phyloP scores from a whole-genome alignment of 371 early-diverging fungal genomes.

The Haplosporangium sp. region DNA sequence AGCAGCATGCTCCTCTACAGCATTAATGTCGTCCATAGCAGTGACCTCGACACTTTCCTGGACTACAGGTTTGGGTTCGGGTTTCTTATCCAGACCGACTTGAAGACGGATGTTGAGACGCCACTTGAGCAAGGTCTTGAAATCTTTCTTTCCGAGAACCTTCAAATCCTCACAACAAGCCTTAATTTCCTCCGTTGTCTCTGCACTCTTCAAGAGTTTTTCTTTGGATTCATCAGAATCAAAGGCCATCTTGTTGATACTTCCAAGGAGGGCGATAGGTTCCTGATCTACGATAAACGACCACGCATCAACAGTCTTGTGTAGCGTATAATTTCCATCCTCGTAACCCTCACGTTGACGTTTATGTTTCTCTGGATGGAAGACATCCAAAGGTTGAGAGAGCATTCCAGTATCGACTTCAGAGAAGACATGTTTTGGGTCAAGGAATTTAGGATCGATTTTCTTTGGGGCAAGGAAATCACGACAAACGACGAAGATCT shows the following conservation, averaged over 20 bases:
- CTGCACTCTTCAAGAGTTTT: constrained; percentile 67
- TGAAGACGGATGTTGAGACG: constrained; percentile 76
- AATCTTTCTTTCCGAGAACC: constrained; percentile 94
- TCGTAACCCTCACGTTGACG: constrained; percentile 97
- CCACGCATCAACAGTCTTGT: constrained; percentile 75
- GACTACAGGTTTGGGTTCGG: constrained; percentile 42
- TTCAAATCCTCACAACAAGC: constrained; percentile 88
- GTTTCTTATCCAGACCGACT: constrained; percentile 59
- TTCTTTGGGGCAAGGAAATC: constrained; percentile 96
- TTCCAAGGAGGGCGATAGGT: constrained; percentile 81
- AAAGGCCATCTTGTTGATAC: constrained; percentile 80
- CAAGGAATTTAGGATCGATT: constrained; percentile 95
- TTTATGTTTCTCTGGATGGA: constrained; percentile 87
- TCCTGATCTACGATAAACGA: constrained; percentile 85
- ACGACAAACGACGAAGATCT: constrained; percentile 99
- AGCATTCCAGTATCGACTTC: constrained; percentile 77
- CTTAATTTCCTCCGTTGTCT: constrained; percentile 86
- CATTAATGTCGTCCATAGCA: constrained; percentile 41
- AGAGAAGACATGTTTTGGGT: constrained; percentile 95
- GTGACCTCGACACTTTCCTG: constrained; percentile 49
- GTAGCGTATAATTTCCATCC: constrained; percentile 91
- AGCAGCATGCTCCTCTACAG: constrained; percentile 64
- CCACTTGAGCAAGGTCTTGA: constrained; percentile 92
- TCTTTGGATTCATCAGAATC: constrained; percentile 71
- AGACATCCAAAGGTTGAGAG: constrained; percentile 67